Evolutionary conservation across 768 basidiomycete species (phyloP), one percentile per base, ranked within the genome.

Genomic region (Russula griseocarnosa): DNA sequence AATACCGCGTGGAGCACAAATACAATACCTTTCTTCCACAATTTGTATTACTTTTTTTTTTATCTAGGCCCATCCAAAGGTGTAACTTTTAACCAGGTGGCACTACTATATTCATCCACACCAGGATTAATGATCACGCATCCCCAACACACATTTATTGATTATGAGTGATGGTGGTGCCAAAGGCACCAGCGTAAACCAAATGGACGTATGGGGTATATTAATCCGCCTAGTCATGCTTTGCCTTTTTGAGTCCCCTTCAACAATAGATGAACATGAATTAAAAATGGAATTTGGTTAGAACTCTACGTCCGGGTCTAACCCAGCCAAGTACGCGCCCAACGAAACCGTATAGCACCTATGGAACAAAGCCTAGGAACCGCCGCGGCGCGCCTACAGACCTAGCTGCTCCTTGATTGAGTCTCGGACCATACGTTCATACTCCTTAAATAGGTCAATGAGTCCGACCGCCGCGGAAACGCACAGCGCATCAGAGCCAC

Each of bases 331-430:
- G 32, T 16, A 44, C 3, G 49, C n/a, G 55, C 47, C 36, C 24
- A 16, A 10, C 22, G 30, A 30, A 24, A 32, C 40, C 22, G 28
- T 42, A 51, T 16, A 30, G 34, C 30, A 36, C 22, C 4, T 20
- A n/a, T n/a, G 55, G 20, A 16, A 13, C 20, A 26, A 26, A 18
- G 40, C 10, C 10, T 38, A 55, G 53, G 36, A 36, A 53, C 59
- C n/a, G 55, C 51, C n/a, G 47, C 16, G 36, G 61, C 22, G 34
- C 18, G 34, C 14, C 75, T 78, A 91, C 62, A 92, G 75, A 26
- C 91, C 95, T 69, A 98, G 79, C 74, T 96, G 93, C 70, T 91
- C 86, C 70, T 79, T 85, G 70, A 98, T 90, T 57, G 90, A 88
- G 72, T 85, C 83, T 69, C 89, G 79, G 40, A 98, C 94, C 47